These are phyloP conservation scores for Phytopythium vexans DNA, from an alignment of 352 stramenopile genomes.

Conservation along the genomic window DNA sequence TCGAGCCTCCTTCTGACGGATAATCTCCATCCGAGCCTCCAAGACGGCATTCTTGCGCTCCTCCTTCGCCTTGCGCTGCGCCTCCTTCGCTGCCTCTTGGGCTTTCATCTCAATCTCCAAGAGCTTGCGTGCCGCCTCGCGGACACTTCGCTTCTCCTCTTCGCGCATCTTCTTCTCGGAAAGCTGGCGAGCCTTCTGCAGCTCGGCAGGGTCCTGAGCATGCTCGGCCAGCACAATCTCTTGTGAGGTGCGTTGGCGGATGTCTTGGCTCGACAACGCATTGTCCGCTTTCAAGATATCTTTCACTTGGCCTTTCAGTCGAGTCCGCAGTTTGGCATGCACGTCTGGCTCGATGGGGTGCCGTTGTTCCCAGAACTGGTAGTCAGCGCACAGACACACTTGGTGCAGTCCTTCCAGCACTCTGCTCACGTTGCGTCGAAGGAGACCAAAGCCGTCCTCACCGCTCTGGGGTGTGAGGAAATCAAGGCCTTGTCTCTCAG, in stretches of 20 bases:
- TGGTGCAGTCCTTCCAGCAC: constrained; percentile 67
- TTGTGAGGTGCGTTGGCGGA: constrained; percentile 39
- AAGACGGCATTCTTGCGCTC: constrained; percentile 69
- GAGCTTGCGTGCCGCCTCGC: constrained; percentile 62
- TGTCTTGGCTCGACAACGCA: constrained; percentile 33
- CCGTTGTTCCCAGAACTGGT: constrained; percentile 85
- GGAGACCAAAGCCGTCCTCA: constrained; percentile 80
- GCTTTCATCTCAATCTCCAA: constrained; percentile 78
- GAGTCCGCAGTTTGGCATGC: constrained; percentile 54
- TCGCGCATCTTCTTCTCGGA: constrained; percentile 55
- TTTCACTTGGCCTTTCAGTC: constrained; percentile 56
- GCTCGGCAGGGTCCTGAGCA: constrained; percentile 37
- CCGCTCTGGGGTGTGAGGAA: constrained; percentile 47
- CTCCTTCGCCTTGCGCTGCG: constrained; percentile 58
- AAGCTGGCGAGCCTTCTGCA: constrained; percentile 23
- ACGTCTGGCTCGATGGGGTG: constrained; percentile 58
- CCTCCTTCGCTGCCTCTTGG: constrained; percentile 74
- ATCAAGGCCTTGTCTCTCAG: constrained; percentile 24
- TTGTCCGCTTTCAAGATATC: constrained; percentile 30
- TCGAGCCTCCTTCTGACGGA: constrained; percentile 60
- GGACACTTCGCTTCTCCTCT: constrained; percentile 66
- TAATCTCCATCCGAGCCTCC: constrained; percentile 55
- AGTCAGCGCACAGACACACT: constrained; percentile 62
- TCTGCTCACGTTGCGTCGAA: constrained; percentile 67
- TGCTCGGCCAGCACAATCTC: constrained; percentile 43